Percentiles rank a stretch among this genome's conserved stretches.
Conservation (phyloP, 2,329 filamentous ascomycete genomes). For the Diplocarpon mali region DNA sequence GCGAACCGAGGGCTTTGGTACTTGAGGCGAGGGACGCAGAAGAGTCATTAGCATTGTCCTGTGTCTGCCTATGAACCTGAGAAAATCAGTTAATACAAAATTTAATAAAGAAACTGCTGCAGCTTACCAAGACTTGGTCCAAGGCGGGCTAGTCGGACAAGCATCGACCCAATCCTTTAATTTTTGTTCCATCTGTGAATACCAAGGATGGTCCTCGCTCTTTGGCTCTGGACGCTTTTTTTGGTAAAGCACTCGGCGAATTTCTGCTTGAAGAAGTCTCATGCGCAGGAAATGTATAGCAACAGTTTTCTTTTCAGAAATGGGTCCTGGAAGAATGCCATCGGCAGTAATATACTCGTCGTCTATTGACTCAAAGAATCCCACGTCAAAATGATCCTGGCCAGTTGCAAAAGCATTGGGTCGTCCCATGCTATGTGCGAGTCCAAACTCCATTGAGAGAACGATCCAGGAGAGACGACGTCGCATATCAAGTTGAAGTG, state of each 20-base stretch:
- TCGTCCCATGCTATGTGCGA: constrained; percentile 79
- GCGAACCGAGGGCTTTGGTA: constrained; percentile 70
- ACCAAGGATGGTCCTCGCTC: constrained; percentile 80
- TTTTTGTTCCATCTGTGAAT: constrained; percentile 65
- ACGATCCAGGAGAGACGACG: constrained; percentile 82
- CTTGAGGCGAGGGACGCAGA: constrained; percentile 83
- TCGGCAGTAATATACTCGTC: constrained; percentile 72
- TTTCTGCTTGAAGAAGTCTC: constrained; percentile 78
- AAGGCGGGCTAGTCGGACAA: constrained; percentile 56
- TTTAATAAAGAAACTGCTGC: background rate
- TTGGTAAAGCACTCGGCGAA: constrained; percentile 75
- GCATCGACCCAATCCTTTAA: constrained; percentile 69
- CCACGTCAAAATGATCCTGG: constrained; percentile 73
- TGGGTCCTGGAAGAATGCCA: constrained; percentile 61
- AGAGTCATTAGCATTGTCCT: constrained; percentile 85
- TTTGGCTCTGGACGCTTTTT: constrained; percentile 67
- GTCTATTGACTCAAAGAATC: constrained; percentile 71
- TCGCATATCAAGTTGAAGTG: constrained; percentile 78
- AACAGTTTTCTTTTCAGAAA: constrained; percentile 74
- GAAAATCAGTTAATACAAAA: constrained; percentile 14
- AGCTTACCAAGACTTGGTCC: constrained; percentile 68
- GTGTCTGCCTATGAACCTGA: constrained; percentile 55
- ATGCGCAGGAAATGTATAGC: constrained; percentile 92
- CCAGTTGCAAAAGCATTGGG: constrained; percentile 76
- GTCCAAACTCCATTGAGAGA: constrained; percentile 75